A percentile compares a stretch with the other conserved stretches of the same genome.
phyloP scores from a whole-genome alignment of 139 green algal genomes.

The Pleodorina starrii region DNA sequence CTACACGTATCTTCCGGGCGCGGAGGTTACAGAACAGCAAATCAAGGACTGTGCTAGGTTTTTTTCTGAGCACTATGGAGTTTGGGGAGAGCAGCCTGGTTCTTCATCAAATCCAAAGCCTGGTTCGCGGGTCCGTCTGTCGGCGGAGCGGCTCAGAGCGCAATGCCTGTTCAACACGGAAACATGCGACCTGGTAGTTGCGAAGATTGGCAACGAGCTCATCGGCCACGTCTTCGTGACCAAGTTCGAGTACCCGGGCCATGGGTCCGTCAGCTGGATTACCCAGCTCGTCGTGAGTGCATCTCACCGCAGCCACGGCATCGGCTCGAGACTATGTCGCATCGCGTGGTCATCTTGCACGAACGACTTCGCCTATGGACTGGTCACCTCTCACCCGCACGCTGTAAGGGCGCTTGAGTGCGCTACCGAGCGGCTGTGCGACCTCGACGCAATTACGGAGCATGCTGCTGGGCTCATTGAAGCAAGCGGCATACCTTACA shows the following conservation, averaged over 20 bases:
- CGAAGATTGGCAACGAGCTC: not conserved
- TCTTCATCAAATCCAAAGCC: not conserved
- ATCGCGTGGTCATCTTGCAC: not conserved
- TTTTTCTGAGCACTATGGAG: not conserved
- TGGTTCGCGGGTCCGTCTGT: not conserved
- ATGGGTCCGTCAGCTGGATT: not conserved
- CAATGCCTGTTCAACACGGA: not conserved
- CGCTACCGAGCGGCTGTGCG: not conserved
- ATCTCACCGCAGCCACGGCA: not conserved
- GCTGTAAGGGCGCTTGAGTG: not conserved
- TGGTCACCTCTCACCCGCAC: not conserved
- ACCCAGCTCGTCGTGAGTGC: slow-evolving; percentile 8
- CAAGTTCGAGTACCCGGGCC: not conserved
- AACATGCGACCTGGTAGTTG: not conserved
- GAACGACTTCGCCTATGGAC: not conserved
- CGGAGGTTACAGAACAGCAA: not conserved
- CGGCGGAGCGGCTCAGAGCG: not conserved
- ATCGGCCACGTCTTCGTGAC: not conserved
- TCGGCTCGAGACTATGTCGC: not conserved
- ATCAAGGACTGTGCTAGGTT: not conserved
- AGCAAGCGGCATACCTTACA: not conserved
- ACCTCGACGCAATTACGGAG: not conserved
- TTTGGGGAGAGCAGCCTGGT: no score
- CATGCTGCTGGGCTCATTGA: not conserved
- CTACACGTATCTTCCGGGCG: not conserved